Conservation (phyloP, 2,329 filamentous ascomycete species). For the Cladophialophora yegresii region DNA sequence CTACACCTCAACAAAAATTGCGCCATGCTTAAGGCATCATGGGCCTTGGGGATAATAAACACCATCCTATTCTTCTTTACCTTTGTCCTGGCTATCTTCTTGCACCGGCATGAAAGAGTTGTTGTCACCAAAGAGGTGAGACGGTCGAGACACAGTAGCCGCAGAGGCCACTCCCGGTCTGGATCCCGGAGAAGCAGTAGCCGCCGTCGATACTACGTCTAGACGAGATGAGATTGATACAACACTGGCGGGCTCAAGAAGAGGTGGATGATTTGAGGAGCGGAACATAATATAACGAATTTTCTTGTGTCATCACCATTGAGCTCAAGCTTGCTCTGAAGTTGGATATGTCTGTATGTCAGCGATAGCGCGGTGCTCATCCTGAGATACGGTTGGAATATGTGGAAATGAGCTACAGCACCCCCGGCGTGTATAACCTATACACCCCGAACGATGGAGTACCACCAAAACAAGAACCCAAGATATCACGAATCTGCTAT, state of each 20-base stretch:
- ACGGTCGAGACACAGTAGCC: constrained; percentile 38
- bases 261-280: neutral
- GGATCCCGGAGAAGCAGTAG: constrained; percentile 36
- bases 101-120: constrained; percentile 42
- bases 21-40: constrained; percentile 87
- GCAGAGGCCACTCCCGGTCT: constrained; percentile 37
- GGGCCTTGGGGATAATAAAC: constrained; percentile 89
- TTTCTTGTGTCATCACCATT: constrained; percentile 9
- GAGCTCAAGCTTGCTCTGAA: neutral
- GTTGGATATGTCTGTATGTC: constrained; percentile 12
- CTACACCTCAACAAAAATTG: constrained; percentile 72
- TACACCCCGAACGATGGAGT: neutral
- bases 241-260: neutral
- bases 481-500: neutral
- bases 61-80: constrained; percentile 77
- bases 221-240: neutral
- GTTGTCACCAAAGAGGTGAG: constrained; percentile 46
- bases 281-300: constrained; percentile 24
- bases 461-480: neutral
- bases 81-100: constrained; percentile 63
- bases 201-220: constrained; percentile 36
- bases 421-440: neutral
- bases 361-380: constrained; percentile 17
- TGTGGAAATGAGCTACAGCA: neutral
- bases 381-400: neutral